Base-by-base conservation (phyloP, 768 basidiomycete species). In the Russula sp. region DNA sequence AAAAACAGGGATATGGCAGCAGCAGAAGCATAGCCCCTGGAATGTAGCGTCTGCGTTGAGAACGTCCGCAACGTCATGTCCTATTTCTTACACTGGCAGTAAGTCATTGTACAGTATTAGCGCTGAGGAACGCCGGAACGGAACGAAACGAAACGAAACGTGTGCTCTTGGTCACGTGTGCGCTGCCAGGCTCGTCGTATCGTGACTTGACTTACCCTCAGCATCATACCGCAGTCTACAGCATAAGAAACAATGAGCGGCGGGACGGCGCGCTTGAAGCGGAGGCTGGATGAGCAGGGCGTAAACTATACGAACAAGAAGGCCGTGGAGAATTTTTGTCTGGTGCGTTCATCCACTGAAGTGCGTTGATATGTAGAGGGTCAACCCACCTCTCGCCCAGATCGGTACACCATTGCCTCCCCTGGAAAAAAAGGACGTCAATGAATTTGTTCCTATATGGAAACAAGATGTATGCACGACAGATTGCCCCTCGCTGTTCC, bases 381-480 rank as follows among this genome's bases (percentile, higher is more conserved):
- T 31, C 31, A 32, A 47, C 58, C n/a, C n/a, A 20, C 47, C 31
- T 32, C 22, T 40, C 13, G 42, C 64, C 37, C 69, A 96, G 89
- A 93, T 96, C 73, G 96, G 96, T 3, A 98, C 96, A 18, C 92
- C 96, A 2, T 76, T 98, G 3, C 96, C 96, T 1, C 87, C 95
- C 2, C 82, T 99, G n/a, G 91, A 95, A 70, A 96, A 95, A 73
- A 85, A 87, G 34, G 97, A 98, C 72, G 86, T 83, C 6, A 88
- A 89, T 66, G 97, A 98, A 73, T 98, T 95, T 73, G 94, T 98
- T 32, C 96, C 97, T 0, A 74, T 97, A 59, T 98, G 97, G 96
- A 93, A 98, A 72, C 97, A 98, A 80, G 95, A 98, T 68, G 94
- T 92, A 69, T 62, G 82, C 67, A 61, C 57, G 10, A 63, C 62